Evolutionary conservation across 371 early-diverging fungal species (phyloP).

Genomic region (Circinella minor): DNA sequence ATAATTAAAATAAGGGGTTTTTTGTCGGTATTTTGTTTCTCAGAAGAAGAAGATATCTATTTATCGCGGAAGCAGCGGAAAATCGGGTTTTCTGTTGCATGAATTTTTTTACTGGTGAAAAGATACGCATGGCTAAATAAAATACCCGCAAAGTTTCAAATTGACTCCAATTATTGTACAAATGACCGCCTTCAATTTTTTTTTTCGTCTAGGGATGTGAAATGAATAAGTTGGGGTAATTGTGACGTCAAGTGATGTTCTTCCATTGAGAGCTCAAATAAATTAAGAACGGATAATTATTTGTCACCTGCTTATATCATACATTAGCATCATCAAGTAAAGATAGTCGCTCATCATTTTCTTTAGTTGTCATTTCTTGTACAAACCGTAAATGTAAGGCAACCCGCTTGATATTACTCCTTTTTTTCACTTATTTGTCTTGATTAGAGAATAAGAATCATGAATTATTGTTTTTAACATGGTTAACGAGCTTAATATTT

Average conservation of each 20-base stretch:
- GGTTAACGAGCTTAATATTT: not conserved
- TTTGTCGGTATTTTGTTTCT: too few relatives aligned
- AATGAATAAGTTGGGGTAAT: conserved; percentile 21
- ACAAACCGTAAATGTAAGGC: conserved; percentile 32
- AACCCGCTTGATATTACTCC: conserved; percentile 13
- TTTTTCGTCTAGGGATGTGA: conserved; percentile 21
- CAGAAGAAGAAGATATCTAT: too few relatives aligned
- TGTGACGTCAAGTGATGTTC: conserved; percentile 16
- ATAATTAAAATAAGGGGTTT: too few relatives aligned
- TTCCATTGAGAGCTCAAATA: conserved; percentile 3
- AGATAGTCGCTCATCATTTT: not conserved
- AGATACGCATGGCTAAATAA: too few relatives aligned
- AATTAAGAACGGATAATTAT: not conserved
- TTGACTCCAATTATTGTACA: too few relatives aligned
- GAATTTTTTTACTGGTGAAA: too few relatives aligned
- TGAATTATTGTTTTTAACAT: too few relatives aligned
- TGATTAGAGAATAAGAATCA: too few relatives aligned
- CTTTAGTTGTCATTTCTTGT: conserved; percentile 16
- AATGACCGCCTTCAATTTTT: too few relatives aligned
- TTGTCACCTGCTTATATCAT: not conserved
- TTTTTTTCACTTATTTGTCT: not conserved
- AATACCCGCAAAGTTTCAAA: too few relatives aligned
- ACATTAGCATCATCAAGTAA: conserved; percentile 2
- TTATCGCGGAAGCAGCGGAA: too few relatives aligned
- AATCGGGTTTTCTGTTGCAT: too few relatives aligned